Conservation (phyloP, 768 basidiomycete species). For the Collybia nuda region DNA sequence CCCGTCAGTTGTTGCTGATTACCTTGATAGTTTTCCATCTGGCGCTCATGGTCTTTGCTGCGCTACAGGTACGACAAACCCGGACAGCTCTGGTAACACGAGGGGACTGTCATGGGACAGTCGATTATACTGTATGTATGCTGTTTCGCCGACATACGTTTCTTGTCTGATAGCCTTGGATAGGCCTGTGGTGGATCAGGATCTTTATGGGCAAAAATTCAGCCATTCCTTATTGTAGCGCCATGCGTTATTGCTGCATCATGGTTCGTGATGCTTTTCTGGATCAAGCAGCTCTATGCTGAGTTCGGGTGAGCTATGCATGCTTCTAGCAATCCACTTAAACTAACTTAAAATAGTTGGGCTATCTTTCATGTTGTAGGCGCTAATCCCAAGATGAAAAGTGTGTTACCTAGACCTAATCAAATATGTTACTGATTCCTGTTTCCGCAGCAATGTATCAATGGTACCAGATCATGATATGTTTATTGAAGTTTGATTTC, state of each 20-base stretch:
- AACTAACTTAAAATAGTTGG: slow-evolving; percentile 53
- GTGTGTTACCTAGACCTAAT: slow-evolving; percentile 37
- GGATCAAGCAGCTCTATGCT: slow-evolving; percentile 65
- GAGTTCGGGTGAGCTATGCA: slow-evolving; percentile 70
- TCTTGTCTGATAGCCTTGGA: not conserved
- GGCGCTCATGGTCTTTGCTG: slow-evolving; percentile 71
- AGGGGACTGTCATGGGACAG: slow-evolving; percentile 30
- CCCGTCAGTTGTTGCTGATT: not conserved
- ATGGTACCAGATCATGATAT: slow-evolving; percentile 85
- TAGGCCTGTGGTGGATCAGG: slow-evolving; percentile 50
- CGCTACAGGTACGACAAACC: slow-evolving; percentile 81
- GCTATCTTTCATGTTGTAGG: slow-evolving; percentile 90
- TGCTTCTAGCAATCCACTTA: not conserved
- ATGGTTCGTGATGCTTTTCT: slow-evolving; percentile 68
- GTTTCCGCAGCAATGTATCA: slow-evolving; percentile 73
- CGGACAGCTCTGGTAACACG: slow-evolving; percentile 49
- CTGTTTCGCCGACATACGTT: not conserved
- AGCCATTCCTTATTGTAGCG: slow-evolving; percentile 69
- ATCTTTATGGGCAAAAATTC: slow-evolving; percentile 58
- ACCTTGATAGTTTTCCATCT: slow-evolving; percentile 64
- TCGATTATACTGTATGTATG: slow-evolving; percentile 38
- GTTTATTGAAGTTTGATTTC: slow-evolving; percentile 88
- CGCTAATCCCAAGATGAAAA: slow-evolving; percentile 82
- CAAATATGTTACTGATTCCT: not conserved
- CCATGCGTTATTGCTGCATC: slow-evolving; percentile 69